Base-by-base conservation (phyloP, 257 asterid genomes). In the Solanum bulbocastanum region DNA sequence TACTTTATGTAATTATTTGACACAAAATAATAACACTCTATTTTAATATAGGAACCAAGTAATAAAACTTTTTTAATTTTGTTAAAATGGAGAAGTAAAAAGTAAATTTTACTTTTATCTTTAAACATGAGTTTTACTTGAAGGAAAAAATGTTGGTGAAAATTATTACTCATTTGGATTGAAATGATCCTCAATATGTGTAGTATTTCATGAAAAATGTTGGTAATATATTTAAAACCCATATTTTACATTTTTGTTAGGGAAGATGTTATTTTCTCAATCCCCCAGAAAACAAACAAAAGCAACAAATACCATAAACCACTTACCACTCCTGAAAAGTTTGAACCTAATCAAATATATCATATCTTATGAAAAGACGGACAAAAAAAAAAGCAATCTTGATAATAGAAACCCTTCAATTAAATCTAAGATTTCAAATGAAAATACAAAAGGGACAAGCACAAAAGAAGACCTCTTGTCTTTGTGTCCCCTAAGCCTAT, bases 401-500 rank as follows among this genome's bases (percentile, higher is more conserved):
- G 56, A 75, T 75, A 74, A 5, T 74, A 74, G 18, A 74, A 36
- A 74, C 56, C 52, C 83, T 74, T 37, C 11, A 74, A 74, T 74
- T 37, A 75, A 75, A 84, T 56, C 25, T 37, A 90, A 87, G 27
- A 79, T 46, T 33, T 87, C 35, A 66, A 87, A 87, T n/a, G 56
- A 37, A 83, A 42, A 75, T 83, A 72, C 69, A 37, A 86, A 87
- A 79, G 13, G 66, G 87, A 66, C 92, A 88, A 36, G 66, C 88
- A 74, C 36, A 32, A 89, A 88, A 82, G 83, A 85, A 82, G 89
- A 71, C 66, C 44, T 85, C 86, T 42, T 83, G 88, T 87, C 85
- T 87, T 27, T 83, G 5, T 87, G 93, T 90, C 89, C 69, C 92
- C 91, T 71, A 13, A 52, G 83, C 90, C 37, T 46, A 82, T 84